phyloP scores from a whole-genome alignment of 163 green algal genomes.

The Chloromonas sp. region DNA sequence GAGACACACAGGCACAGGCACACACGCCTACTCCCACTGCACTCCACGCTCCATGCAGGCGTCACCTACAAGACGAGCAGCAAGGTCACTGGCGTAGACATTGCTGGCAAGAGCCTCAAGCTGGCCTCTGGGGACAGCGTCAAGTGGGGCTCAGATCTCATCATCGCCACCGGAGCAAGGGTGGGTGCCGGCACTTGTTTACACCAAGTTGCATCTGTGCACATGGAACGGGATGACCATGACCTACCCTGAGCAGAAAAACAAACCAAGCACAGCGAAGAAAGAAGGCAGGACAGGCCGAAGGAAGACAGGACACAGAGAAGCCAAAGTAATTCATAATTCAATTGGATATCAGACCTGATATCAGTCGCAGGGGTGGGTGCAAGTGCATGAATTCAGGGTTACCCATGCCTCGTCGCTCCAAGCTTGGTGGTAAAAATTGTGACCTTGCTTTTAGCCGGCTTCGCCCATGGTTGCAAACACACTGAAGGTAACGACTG shows the following conservation, averaged over 20 bases:
- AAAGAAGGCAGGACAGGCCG: no score
- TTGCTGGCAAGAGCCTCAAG: constrained; percentile 60
- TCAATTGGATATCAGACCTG: neutral
- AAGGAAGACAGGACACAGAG: neutral
- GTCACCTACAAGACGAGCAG: constrained; percentile 29
- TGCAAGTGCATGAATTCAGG: no score
- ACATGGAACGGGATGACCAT: no score
- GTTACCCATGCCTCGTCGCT: no score
- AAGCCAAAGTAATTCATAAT: neutral
- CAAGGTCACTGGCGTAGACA: constrained; percentile 33
- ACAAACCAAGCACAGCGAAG: no score
- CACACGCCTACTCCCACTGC: neutral
- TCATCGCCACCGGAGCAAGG: constrained; percentile 75
- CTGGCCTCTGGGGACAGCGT: constrained; percentile 50
- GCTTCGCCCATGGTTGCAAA: no score
- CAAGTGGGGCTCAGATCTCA: constrained; percentile 66
- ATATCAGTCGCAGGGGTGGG: no score
- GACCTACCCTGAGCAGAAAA: no score
- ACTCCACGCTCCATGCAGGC: constrained; percentile 8
- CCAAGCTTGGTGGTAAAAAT: no score
- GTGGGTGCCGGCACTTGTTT: constrained; percentile 17
- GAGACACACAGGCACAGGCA: no score
- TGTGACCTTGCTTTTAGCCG: no score
- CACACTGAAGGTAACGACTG: no score
- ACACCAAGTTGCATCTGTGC: neutral